phyloP scores from a whole-genome alignment of 2,329 filamentous ascomycete species.

The Colletotrichum noveboracense region DNA sequence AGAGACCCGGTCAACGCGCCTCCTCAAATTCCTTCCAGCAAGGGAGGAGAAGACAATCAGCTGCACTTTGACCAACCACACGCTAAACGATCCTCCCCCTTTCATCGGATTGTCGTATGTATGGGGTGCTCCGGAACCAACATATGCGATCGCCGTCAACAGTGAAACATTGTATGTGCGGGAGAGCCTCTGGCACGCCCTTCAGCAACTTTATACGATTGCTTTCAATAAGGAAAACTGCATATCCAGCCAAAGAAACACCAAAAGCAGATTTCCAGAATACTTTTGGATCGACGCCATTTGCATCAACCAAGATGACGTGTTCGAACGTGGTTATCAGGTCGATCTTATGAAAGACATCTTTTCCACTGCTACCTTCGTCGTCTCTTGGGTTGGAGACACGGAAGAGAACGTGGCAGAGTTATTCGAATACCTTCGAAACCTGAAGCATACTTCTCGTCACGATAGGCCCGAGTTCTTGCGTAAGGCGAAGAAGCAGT shows the following conservation, averaged over 20 bases:
- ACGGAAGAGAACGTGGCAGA: not conserved
- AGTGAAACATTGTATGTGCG: not conserved
- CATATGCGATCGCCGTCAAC: not conserved
- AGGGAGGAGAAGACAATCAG: not conserved
- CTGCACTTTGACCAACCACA: not conserved
- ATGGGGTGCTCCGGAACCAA: constrained; percentile 21
- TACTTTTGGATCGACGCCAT: constrained; percentile 43
- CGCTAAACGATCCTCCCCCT: constrained; percentile 1
- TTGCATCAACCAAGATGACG: constrained; percentile 43
- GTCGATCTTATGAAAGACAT: constrained; percentile 42
- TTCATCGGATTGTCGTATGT: constrained; percentile 30
- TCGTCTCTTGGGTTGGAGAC: constrained; percentile 40
- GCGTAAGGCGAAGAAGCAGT: constrained; percentile 19
- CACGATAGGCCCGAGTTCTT: not conserved
- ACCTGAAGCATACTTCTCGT: constrained; percentile 30
- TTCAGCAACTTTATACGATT: not conserved
- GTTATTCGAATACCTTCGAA: not conserved
- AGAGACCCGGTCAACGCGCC: not conserved
- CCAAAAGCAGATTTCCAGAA: not conserved
- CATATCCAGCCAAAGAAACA: not conserved
- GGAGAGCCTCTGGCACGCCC: not conserved
- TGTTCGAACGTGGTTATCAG: constrained; percentile 39
- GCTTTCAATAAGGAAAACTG: not conserved
- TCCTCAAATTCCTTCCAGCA: not conserved
- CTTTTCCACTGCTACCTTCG: constrained; percentile 35